Base-by-base conservation (phyloP, 179 eudicot species). In the Drosera spatulata region DNA sequence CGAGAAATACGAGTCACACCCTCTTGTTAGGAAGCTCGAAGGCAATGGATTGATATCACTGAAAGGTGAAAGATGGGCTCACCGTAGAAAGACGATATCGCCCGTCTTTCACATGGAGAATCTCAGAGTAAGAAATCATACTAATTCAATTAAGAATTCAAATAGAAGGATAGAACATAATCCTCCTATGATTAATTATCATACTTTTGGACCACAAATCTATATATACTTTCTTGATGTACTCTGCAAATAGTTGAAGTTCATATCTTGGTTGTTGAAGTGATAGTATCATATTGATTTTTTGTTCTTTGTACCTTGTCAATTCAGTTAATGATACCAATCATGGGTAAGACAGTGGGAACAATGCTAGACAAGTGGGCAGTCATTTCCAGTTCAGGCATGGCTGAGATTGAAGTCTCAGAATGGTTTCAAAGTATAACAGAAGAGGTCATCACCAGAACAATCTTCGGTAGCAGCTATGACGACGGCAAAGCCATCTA, bases 71-170 rank as follows among this genome's bases (percentile, higher is more conserved):
- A 63, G 69, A 70, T 86, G 95, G 95, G 83, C 82, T 71, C 87
- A 81, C 70, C 90, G 86, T 63, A 72, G 95, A 53, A 86, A 81
- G 77, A 79, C 77, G 63, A 79, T 86, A 72, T 71, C 89, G 50
- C 95, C 95, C 52, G 79, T 82, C 53, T 86, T 86, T 70, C 95
- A 86, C 59, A 65, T 81, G 71, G 83, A 84, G 58, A 86, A 86
- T 61, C 85, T 86, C 60, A 86, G 79, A 81, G 95, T 86, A 79
- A 70, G 75, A 61, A 56, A 22, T 22, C 33, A 22, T 22, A 22
- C 33, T 22, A 22, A 22, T 22, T 22, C 33, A 22, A 22, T 22
- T 22, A 22, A 22, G 33, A 22, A 22, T 22, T 22, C 33, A 22
- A 22, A 1, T 22, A 22, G 33, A 22, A 22, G 33, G 33, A 22